Evolutionary conservation across 2,329 filamentous ascomycete species (phyloP).

Genomic region (Cordyceps tenuipes): DNA sequence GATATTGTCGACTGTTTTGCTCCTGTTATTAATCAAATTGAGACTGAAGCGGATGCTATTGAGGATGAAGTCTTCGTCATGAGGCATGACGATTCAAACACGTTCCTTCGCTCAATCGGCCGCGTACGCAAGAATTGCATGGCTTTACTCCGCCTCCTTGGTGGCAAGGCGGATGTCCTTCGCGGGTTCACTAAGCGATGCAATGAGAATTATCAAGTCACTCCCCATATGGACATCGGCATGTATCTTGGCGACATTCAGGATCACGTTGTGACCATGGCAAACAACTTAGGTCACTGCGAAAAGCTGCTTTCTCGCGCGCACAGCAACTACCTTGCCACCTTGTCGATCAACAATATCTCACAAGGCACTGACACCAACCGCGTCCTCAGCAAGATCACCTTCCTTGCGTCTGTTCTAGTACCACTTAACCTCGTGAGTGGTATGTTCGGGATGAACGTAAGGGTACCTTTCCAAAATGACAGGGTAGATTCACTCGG

Average conservation of each 20-base stretch:
- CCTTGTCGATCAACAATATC: constrained; percentile 86
- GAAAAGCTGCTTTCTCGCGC: constrained; percentile 94
- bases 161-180: constrained; percentile 97
- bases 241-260: constrained; percentile 96
- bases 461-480: constrained; percentile 56
- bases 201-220: constrained; percentile 94
- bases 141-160: constrained; percentile 82
- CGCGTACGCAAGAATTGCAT: constrained; percentile 91
- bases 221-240: constrained; percentile 91
- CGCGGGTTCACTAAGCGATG: constrained; percentile 97
- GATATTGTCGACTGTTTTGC: constrained; percentile 96
- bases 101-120: constrained; percentile 81
- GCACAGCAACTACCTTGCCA: constrained; percentile 93
- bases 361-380: constrained; percentile 83
- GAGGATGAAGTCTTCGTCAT: constrained; percentile 94
- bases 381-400: constrained; percentile 87
- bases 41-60: constrained; percentile 82
- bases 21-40: constrained; percentile 78
- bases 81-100: constrained; percentile 79
- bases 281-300: constrained; percentile 89
- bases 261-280: constrained; percentile 99
- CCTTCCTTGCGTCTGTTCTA: constrained; percentile 86
- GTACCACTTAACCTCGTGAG: constrained; percentile 92
- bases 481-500: constrained; percentile 42
- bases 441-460: constrained; percentile 83